These are phyloP conservation scores for Pterulicium gracile DNA, from an alignment of 1,284 basidiomycete species.

Conservation along the genomic window DNA sequence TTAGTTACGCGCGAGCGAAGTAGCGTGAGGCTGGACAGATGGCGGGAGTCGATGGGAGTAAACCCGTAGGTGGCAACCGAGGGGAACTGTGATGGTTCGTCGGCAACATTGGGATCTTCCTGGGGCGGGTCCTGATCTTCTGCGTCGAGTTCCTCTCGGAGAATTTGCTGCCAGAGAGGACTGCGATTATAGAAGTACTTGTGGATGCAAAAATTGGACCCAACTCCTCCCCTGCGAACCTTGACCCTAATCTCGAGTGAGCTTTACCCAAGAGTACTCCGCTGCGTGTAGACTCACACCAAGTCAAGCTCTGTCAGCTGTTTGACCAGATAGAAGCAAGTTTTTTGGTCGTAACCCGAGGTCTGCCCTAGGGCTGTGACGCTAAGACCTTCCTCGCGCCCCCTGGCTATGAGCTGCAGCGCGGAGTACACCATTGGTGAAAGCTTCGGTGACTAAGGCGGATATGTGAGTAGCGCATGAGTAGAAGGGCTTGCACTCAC, in stretches of 20 bases:
- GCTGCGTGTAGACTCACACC: slow-evolving; percentile 40
- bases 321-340: slow-evolving; percentile 76
- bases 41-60: slow-evolving; percentile 62
- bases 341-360: slow-evolving; percentile 84
- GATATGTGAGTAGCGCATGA: slow-evolving; percentile 1
- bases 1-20: slow-evolving; percentile 57
- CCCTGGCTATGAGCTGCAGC: slow-evolving; percentile 77
- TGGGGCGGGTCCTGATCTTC: slow-evolving; percentile 21
- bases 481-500: slow-evolving; percentile 27
- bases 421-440: slow-evolving; percentile 79
- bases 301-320: slow-evolving; percentile 63
- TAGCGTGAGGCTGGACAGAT: slow-evolving; percentile 61
- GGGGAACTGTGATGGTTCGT: slow-evolving; percentile 15
- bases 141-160: slow-evolving; percentile 47
- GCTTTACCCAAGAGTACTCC: slow-evolving; percentile 6
- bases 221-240: slow-evolving; percentile 64
- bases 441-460: slow-evolving; percentile 56
- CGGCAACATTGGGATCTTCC: slow-evolving; percentile 17
- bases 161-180: slow-evolving; percentile 58
- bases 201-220: slow-evolving; percentile 66
- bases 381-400: slow-evolving; percentile 66
- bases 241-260: slow-evolving; percentile 68
- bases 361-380: slow-evolving; percentile 68
- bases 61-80: slow-evolving; percentile 30
- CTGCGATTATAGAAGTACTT: slow-evolving; percentile 69